Percentiles rank a stretch among this genome's conserved stretches.
Conservation (phyloP, 2,329 filamentous ascomycete genomes). For the Chaetomiaceae sp. region DNA sequence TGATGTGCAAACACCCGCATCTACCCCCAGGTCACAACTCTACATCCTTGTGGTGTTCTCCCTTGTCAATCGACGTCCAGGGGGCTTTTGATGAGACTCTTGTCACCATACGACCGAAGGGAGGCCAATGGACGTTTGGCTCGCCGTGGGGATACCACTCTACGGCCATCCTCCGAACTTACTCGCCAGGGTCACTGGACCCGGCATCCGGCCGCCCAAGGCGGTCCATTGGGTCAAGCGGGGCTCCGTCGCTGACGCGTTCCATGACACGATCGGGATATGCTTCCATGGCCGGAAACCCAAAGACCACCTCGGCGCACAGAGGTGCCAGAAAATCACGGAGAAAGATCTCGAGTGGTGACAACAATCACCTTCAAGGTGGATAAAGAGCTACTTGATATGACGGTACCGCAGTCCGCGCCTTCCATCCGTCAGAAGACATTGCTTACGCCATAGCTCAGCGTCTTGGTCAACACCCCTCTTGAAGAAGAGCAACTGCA, state of each 20-base stretch:
- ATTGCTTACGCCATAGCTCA: no score
- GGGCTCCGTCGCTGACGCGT: slow-evolving; percentile 1
- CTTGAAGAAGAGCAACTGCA: neutral
- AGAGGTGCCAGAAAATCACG: no score
- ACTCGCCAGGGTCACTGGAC: neutral
- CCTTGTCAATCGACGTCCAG: neutral
- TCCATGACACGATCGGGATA: neutral
- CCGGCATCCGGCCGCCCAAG: neutral
- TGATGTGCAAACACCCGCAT: neutral
- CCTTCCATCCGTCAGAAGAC: neutral
- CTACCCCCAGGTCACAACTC: neutral
- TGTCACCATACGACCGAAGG: neutral
- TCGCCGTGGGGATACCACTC: neutral
- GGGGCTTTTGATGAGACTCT: neutral
- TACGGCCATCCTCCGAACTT: neutral
- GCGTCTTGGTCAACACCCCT: no score
- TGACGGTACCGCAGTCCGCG: no score
- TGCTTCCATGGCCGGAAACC: neutral
- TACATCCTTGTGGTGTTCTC: neutral
- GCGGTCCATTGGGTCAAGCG: neutral
- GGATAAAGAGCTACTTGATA: no score
- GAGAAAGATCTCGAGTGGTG: no score
- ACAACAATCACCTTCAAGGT: no score
- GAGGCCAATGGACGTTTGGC: no score
- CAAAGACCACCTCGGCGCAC: no score